Base-by-base conservation (phyloP, 2,329 filamentous ascomycete genomes). In the Xylaria sp. region DNA sequence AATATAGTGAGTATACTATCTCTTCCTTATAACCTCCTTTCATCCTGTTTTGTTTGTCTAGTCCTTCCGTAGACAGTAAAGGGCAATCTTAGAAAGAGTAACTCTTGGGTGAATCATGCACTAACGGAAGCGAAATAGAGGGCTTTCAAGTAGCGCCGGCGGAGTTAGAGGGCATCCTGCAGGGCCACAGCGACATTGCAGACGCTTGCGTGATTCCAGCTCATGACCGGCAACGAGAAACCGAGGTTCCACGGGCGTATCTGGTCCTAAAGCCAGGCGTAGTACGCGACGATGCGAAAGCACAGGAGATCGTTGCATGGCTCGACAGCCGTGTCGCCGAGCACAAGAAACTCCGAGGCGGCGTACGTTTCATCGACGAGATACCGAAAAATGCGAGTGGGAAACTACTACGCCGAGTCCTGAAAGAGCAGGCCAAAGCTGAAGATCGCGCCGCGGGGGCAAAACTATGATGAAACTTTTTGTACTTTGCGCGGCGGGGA, bases 101-200 rank as follows among this genome's bases (percentile, higher is more conserved):
- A 45, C 36, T 39, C 6, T 17, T 14, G 7, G 12, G 32, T 42
- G n/a, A 7, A 34, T 30, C 4, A 12, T 36, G n/a, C 39, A 24
- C 67, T 69, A 42, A 71, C 45, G 50, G 19, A 30, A 34, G 30
- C 7, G 11, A 45, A 59, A 87, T 78, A 91, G 82, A 93, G 79
- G 90, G 90, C 0, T 92, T 91, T 80, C 90, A 92, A 76, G 90
- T 92, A 1, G 83, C 90, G 0, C 90, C 90, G 0, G 90, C 90
- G 1, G 89, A 92, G 77, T 82, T 92, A 5, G 90, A 85, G 70
- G 83, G 82, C 39, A 65, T 84, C 7, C 74, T 85, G 2, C 73
- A 84, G 1, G 79, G 80, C 12, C 81, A 84, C 75, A 65, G 73
- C 4, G 80, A 83, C n/a, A 77, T 86, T 14, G 75, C 76, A 17